Conservation (phyloP, 495 filamentous ascomycete species). For the Melanomma pulvis-pyrius region DNA sequence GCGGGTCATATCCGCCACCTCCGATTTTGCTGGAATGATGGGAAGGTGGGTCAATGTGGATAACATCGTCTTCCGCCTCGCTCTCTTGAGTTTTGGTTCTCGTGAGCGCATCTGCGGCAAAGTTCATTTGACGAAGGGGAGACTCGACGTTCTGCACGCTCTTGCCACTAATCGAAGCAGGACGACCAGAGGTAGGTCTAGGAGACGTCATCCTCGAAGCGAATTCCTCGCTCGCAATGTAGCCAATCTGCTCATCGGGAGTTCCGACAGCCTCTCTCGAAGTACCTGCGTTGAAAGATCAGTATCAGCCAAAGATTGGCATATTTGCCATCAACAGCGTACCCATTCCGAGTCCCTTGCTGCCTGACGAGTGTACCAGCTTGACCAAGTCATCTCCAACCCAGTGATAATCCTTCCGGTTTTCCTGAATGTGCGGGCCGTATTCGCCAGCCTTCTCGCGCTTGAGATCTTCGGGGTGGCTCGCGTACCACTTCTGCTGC, state of each 20-base stretch:
- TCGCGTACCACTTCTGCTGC: constrained; percentile 85
- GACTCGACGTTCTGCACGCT: constrained; percentile 55
- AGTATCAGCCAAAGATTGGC: constrained; percentile 28
- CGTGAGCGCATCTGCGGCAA: constrained; percentile 49
- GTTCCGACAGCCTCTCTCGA: constrained; percentile 43
- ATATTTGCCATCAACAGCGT: constrained; percentile 23
- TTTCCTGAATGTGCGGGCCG: constrained; percentile 63
- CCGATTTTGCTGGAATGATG: constrained; percentile 65
- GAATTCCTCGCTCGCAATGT: constrained; percentile 78
- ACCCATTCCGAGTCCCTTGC: constrained; percentile 64
- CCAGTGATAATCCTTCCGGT: constrained; percentile 78
- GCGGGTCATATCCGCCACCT: constrained; percentile 50
- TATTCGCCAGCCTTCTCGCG: constrained; percentile 74
- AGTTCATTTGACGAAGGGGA: constrained; percentile 58
- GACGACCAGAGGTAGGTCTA: constrained; percentile 51
- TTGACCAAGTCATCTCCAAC: constrained; percentile 91
- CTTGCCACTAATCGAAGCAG: constrained; percentile 49
- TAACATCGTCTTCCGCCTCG: constrained; percentile 61
- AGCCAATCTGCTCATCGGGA: constrained; percentile 66
- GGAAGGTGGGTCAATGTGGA: constrained; percentile 77
- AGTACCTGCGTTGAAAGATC: constrained; percentile 40
- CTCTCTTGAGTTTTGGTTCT: constrained; percentile 47
- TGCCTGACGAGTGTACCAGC: constrained; percentile 74
- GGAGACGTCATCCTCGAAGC: constrained; percentile 70
- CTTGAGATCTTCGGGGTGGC: constrained; percentile 76